Conservation (phyloP, 768 basidiomycete genomes). For the Boletus edulis region DNA sequence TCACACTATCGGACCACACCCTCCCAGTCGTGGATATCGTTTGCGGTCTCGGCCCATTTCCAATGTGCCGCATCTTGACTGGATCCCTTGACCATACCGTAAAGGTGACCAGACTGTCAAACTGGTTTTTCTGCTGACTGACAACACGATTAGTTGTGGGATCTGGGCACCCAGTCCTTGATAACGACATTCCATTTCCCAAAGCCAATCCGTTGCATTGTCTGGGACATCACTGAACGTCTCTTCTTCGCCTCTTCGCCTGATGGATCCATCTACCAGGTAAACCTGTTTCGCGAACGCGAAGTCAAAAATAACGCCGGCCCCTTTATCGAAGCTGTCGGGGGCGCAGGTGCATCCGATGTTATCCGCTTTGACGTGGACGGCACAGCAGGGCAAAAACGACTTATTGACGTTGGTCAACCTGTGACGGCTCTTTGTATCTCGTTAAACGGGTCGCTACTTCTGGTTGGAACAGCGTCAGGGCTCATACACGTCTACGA, state of each 20-base stretch:
- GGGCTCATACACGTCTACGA: slow-evolving; percentile 82
- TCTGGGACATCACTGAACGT: slow-evolving; percentile 84
- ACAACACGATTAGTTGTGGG: slow-evolving; percentile 64
- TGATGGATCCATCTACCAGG: slow-evolving; percentile 74
- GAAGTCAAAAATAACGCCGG: slow-evolving; percentile 49
- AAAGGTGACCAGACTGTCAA: slow-evolving; percentile 54
- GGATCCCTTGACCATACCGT: slow-evolving; percentile 87
- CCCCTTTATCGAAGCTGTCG: slow-evolving; percentile 61
- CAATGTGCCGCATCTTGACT: slow-evolving; percentile 72
- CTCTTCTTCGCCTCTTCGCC: slow-evolving; percentile 83
- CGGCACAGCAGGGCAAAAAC: slow-evolving; percentile 44
- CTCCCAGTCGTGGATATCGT: slow-evolving; percentile 81
- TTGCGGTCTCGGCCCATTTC: slow-evolving; percentile 79
- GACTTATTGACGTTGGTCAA: slow-evolving; percentile 70
- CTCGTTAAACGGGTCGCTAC: slow-evolving; percentile 72
- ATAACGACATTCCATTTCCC: slow-evolving; percentile 90
- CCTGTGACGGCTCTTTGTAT: slow-evolving; percentile 70
- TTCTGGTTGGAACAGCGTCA: slow-evolving; percentile 76
- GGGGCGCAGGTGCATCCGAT: slow-evolving; percentile 69
- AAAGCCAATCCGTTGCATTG: slow-evolving; percentile 62
- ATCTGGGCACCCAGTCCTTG: slow-evolving; percentile 67
- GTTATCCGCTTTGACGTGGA: slow-evolving; percentile 66
- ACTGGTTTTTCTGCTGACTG: slow-evolving; percentile 10
- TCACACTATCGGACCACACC: slow-evolving; percentile 86
- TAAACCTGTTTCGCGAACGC: slow-evolving; percentile 70